Conservation (phyloP, 306 rosid species). For the Cicer bijugum region DNA sequence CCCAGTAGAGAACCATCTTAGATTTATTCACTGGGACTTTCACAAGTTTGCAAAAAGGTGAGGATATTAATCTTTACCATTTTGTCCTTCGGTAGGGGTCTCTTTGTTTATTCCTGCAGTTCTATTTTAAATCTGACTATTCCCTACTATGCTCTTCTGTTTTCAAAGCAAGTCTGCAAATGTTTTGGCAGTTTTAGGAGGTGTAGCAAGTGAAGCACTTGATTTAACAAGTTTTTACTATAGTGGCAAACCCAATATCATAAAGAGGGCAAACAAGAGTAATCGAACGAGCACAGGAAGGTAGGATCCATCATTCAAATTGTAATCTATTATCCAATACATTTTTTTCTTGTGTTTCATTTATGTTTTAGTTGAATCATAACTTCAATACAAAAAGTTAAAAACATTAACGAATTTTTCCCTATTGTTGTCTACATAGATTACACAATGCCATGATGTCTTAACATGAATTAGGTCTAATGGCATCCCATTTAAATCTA, state of each 20-base stretch:
- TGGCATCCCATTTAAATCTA: slow-evolving; percentile 3
- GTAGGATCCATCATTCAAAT: slow-evolving; percentile 45
- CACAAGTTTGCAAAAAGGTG: slow-evolving; percentile 97
- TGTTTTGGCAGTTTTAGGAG: slow-evolving; percentile 90
- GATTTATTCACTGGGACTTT: slow-evolving; percentile 95
- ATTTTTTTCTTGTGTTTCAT: slow-evolving; percentile 5
- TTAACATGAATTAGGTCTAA: not conserved
- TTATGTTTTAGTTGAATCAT: slow-evolving; percentile 14
- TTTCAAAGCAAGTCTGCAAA: slow-evolving; percentile 92
- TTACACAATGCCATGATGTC: not conserved
- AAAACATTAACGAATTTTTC: not conserved
- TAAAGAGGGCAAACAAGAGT: slow-evolving; percentile 67
- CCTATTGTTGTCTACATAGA: not conserved
- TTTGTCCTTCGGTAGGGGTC: not conserved
- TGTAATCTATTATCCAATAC: slow-evolving; percentile 12
- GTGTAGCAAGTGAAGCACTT: slow-evolving; percentile 90
- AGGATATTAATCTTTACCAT: slow-evolving; percentile 21
- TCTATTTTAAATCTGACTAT: slow-evolving; percentile 45
- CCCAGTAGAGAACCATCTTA: slow-evolving; percentile 75
- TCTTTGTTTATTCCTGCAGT: not conserved
- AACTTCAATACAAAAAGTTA: not conserved
- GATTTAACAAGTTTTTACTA: slow-evolving; percentile 87
- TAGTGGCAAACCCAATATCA: slow-evolving; percentile 74
- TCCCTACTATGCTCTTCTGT: slow-evolving; percentile 48
- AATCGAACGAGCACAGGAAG: slow-evolving; percentile 72